These are phyloP conservation scores for Trametes versicolor DNA, from an alignment of 1,284 basidiomycete species.

Conservation along the genomic window DNA sequence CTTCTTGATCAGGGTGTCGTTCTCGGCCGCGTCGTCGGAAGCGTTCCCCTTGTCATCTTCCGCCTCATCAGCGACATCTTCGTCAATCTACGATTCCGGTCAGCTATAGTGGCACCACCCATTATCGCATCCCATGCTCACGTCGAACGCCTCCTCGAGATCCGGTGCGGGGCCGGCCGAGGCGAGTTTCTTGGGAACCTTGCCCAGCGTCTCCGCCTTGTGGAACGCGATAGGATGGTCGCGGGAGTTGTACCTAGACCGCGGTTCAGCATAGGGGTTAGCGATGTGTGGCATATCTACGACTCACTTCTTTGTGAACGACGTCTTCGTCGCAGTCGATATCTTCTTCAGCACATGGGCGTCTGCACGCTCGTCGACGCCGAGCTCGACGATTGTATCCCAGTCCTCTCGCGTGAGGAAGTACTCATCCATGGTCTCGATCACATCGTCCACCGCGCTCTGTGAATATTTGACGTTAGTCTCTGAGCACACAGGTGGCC, in stretches of 20 bases:
- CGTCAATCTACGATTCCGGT: constrained; percentile 44
- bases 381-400: constrained; percentile 95
- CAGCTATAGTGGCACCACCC: not conserved
- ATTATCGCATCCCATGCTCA: constrained; percentile 38
- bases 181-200: constrained; percentile 79
- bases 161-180: constrained; percentile 81
- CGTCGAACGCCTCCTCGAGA: constrained; percentile 87
- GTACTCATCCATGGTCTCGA: constrained; percentile 93
- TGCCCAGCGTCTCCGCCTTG: constrained; percentile 83
- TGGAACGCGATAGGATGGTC: constrained; percentile 95
- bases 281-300: not conserved
- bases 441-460: constrained; percentile 85
- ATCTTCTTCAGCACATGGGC: constrained; percentile 87
- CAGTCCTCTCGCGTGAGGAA: constrained; percentile 95
- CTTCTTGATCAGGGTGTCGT: constrained; percentile 63
- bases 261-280: not conserved
- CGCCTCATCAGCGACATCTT: constrained; percentile 53
- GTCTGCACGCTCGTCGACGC: constrained; percentile 83
- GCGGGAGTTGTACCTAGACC: constrained; percentile 78
- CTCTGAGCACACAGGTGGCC: not conserved
- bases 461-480: constrained; percentile 42
- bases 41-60: constrained; percentile 46
- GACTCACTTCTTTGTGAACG: constrained; percentile 86
- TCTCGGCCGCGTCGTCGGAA: constrained; percentile 50
- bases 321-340: constrained; percentile 80